Evolutionary conservation across 495 filamentous ascomycete genomes (phyloP).

Genomic region (Penicillium atrosanguineum): DNA sequence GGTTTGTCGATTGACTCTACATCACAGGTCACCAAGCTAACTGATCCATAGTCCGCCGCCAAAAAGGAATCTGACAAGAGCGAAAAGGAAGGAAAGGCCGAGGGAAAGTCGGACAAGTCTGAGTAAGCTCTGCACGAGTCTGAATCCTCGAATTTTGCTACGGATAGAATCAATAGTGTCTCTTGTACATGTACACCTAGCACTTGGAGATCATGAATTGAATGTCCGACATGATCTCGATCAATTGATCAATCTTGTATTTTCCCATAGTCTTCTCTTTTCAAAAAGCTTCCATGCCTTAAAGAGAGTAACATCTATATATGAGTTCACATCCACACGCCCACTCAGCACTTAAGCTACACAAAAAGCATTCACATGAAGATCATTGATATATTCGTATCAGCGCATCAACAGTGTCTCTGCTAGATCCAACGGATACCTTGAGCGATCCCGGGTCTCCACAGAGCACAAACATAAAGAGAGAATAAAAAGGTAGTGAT

Average conservation of each 20-base stretch:
- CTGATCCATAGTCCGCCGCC: not conserved
- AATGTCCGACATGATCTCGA: too few species aligned
- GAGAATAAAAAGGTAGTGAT: conserved; percentile 11
- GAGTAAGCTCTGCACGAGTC: not conserved
- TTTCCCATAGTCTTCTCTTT: too few species aligned
- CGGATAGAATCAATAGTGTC: too few species aligned
- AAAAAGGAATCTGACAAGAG: not conserved
- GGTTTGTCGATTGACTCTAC: not conserved
- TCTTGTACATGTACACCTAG: too few species aligned
- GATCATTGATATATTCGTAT: conserved; percentile 24
- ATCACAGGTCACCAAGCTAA: not conserved
- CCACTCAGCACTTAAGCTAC: not conserved
- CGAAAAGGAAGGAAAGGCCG: not conserved
- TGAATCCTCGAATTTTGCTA: too few species aligned
- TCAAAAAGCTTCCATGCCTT: too few species aligned
- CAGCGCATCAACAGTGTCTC: conserved; percentile 7
- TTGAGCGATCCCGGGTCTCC: not conserved
- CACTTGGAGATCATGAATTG: too few species aligned
- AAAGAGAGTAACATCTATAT: too few species aligned
- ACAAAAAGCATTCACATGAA: not conserved
- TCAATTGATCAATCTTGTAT: too few species aligned
- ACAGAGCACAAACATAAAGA: not conserved
- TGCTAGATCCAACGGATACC: conserved; percentile 8
- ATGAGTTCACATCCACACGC: too few species aligned
- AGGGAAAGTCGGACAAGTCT: not conserved